Conservation (phyloP, 2,329 filamentous ascomycete genomes). For the Exophiala sideris region DNA sequence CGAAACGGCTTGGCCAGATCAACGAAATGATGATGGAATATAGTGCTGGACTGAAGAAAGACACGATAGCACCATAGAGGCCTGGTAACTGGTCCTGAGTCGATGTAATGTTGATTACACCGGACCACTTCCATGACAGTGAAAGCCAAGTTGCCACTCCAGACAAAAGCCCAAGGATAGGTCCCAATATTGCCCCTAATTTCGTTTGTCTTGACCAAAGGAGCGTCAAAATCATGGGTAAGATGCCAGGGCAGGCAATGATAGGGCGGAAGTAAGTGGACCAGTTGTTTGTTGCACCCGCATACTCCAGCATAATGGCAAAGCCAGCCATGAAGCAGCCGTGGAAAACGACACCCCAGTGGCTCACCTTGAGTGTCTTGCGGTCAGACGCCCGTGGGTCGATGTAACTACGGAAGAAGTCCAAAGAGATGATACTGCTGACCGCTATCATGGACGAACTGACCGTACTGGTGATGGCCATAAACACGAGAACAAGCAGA, state of each 20-base stretch:
- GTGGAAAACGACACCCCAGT: slow-evolving; percentile 48
- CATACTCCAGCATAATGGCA: slow-evolving; percentile 48
- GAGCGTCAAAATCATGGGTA: slow-evolving; percentile 38
- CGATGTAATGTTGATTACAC: slow-evolving; percentile 40
- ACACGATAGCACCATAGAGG: slow-evolving; percentile 45
- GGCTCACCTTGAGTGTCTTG: slow-evolving; percentile 44
- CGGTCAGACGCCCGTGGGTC: slow-evolving; percentile 45
- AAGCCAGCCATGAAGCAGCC: slow-evolving; percentile 49
- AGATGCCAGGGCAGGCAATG: slow-evolving; percentile 43
- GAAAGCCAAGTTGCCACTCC: slow-evolving; percentile 34
- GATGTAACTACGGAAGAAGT: slow-evolving; percentile 52
- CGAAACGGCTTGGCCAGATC: slow-evolving; percentile 39
- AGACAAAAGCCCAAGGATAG: slow-evolving; percentile 8
- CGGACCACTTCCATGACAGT: slow-evolving; percentile 35
- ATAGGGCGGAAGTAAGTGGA: slow-evolving; percentile 42
- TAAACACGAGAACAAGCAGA: slow-evolving; percentile 50
- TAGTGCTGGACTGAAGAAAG: slow-evolving; percentile 46
- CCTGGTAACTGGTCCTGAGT: slow-evolving; percentile 42
- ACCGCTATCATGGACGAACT: slow-evolving; percentile 53
- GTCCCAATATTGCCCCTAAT: slow-evolving; percentile 42
- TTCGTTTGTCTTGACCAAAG: slow-evolving; percentile 41
- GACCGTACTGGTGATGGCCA: slow-evolving; percentile 51
- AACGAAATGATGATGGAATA: slow-evolving; percentile 47
- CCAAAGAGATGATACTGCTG: slow-evolving; percentile 49
- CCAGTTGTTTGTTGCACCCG: slow-evolving; percentile 50